Evolutionary conservation across 1,139 yeast genomes (phyloP).

Genomic region (Sugiyamaella xylanicola): DNA sequence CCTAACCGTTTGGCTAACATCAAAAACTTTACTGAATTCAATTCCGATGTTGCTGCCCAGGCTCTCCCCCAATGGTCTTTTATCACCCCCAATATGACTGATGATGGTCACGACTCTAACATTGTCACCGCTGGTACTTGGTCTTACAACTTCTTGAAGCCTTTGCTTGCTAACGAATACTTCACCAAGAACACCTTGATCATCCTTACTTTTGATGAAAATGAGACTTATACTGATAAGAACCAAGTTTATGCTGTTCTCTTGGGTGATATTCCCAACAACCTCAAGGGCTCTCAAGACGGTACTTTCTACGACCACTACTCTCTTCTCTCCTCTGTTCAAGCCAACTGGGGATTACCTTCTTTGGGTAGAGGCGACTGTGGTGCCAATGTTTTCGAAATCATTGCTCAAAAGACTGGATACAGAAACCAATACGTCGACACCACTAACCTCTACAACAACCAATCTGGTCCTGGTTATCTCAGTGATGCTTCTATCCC

Average conservation of each 20-base stretch:
- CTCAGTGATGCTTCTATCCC: conserved; percentile 41
- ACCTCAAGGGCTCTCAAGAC: conserved; percentile 47
- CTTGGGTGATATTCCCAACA: conserved; percentile 49
- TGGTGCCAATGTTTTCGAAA: conserved; percentile 50
- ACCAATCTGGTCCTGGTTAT: conserved; percentile 48
- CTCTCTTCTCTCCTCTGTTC: conserved; percentile 47
- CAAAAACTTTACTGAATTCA: conserved; percentile 50
- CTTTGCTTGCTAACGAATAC: conserved; percentile 47
- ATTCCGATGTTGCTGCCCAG: conserved; percentile 44
- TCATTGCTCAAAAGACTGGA: conserved; percentile 46
- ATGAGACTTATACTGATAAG: conserved; percentile 46
- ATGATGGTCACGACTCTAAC: conserved; percentile 53
- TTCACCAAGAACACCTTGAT: conserved; percentile 50
- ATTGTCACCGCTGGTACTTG: conserved; percentile 49
- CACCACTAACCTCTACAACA: conserved; percentile 45
- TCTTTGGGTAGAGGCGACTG: conserved; percentile 49
- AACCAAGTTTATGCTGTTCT: conserved; percentile 50
- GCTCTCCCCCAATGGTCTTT: conserved; percentile 52
- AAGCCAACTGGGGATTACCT: conserved; percentile 36
- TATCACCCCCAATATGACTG: conserved; percentile 54
- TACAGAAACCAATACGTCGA: conserved; percentile 43
- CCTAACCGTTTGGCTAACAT: conserved; percentile 45
- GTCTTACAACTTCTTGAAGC: conserved; percentile 49
- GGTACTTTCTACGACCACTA: conserved; percentile 53
- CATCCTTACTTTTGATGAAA: conserved; percentile 52